Base-by-base conservation (phyloP, 202 grass and related monocot species). In the Setaria italica region DNA sequence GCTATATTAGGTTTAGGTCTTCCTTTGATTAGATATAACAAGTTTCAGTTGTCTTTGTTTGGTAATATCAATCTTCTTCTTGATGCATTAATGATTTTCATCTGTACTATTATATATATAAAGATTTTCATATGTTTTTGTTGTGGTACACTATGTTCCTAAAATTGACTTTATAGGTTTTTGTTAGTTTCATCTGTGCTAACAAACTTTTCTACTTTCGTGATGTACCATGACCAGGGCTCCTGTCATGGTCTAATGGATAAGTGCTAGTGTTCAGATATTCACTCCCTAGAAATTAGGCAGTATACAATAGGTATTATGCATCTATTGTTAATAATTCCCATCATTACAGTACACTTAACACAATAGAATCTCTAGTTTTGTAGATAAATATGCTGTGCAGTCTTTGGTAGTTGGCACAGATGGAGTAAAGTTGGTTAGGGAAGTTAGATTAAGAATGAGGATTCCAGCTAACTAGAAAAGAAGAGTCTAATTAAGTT, bases 11-110 rank as follows among this genome's bases (percentile, higher is more conserved):
- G 58, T 86, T 5, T 30, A 17, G 33, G 25, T 43, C 11, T 62
- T 74, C 81, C 46, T 80, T 69, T 66, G 72, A 55, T 79, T 35
- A 56, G 25, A 79, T 84, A 72, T 83, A 68, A 49, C 67, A 82
- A 13, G 59, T 70, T 78, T n/a, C 57, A 41, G 6, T 62, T 62
- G 58, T 62, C 21, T 62, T 30, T 30, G 21, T 30, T 62, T 34
- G 20, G n/a, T 60, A 29, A 29, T 11, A 60, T 60, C 25, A 60
- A 11, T 60, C 7, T 58, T 58, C 56, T 58, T 55, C 1, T 55
- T 9, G 20, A 60, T 60, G 8, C n/a, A 60, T 4, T 60, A 60
- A 29, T 25, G 57, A 25, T 60, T 70, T 70, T 71, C 42, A 47
- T 71, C 42, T 47, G 41, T 70, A 42, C 67, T 70, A 63, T 73